Conservation (phyloP, 257 asterid genomes). For the Salvia miltiorrhiza region DNA sequence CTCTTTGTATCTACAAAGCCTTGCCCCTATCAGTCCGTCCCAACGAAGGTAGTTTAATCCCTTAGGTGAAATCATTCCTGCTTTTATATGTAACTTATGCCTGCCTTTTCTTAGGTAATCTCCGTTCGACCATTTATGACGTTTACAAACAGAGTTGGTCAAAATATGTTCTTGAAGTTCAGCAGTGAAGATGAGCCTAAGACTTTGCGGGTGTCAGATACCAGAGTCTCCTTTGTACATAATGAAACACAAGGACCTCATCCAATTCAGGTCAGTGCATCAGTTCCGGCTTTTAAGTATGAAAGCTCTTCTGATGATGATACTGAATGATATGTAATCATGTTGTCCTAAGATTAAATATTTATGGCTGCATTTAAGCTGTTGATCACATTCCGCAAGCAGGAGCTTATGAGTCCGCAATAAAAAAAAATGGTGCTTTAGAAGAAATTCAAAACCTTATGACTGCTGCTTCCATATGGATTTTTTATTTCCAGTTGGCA, state of each 20-base stretch:
- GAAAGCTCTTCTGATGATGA: background rate
- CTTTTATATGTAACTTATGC: conserved; percentile 27
- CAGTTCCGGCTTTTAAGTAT: background rate
- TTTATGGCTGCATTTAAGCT: conserved; percentile 7
- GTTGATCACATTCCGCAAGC: background rate
- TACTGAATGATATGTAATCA: conserved; percentile 1
- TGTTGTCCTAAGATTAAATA: background rate
- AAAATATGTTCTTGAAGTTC: conserved; percentile 64
- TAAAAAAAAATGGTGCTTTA: background rate
- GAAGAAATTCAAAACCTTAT: background rate
- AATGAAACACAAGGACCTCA: conserved; percentile 51
- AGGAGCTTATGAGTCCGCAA: background rate
- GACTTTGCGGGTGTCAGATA: conserved; percentile 66
- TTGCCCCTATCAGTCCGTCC: conserved; percentile 79
- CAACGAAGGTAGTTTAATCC: conserved; percentile 75
- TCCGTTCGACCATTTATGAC: conserved; percentile 83
- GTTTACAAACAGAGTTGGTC: conserved; percentile 90
- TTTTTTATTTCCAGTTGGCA: background rate
- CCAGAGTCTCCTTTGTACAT: conserved; percentile 72
- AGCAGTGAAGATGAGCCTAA: conserved; percentile 82
- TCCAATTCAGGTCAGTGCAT: conserved; percentile 69
- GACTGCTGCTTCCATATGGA: background rate
- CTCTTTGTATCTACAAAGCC: conserved; percentile 86
- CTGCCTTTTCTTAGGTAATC: conserved; percentile 58
- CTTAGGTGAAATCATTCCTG: conserved; percentile 10